Conservation (phyloP, 306 rosid species). For the Psophocarpus tetragonolobus region DNA sequence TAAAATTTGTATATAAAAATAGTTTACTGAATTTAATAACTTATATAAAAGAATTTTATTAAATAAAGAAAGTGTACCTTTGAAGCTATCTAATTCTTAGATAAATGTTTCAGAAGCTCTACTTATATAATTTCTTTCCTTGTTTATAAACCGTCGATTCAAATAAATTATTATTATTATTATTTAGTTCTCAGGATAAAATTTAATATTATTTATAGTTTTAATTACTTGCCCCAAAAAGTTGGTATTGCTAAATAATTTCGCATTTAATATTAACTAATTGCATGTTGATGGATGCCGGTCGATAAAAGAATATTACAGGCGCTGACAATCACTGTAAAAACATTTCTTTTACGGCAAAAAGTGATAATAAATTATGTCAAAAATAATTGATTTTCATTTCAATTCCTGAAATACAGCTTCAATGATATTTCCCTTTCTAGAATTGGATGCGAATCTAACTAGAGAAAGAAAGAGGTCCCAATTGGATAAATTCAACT, state of each 20-base stretch:
- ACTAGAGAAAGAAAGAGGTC: constrained; percentile 43
- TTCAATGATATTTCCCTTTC: constrained; percentile 43
- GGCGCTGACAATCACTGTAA: neutral
- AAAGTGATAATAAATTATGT: neutral
- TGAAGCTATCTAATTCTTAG: no score
- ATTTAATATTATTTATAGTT: neutral
- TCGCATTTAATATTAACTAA: neutral
- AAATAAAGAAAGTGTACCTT: no score
- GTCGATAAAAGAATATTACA: neutral
- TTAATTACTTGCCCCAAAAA: neutral
- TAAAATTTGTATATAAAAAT: no score
- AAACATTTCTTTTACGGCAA: neutral
- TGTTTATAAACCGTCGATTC: neutral
- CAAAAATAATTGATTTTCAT: neutral
- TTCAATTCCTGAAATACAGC: neutral
- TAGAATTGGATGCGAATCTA: constrained; percentile 58
- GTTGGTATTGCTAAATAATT: neutral
- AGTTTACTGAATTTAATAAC: no score
- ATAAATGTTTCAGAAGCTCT: neutral
- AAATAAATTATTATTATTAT: neutral
- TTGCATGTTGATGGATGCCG: neutral
- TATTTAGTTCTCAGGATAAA: neutral
- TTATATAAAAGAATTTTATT: no score
- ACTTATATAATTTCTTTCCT: no score
- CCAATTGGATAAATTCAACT: constrained; percentile 69